Evolutionary conservation across 1,284 basidiomycete species (phyloP).

Genomic region (Cryptococcus sp.): DNA sequence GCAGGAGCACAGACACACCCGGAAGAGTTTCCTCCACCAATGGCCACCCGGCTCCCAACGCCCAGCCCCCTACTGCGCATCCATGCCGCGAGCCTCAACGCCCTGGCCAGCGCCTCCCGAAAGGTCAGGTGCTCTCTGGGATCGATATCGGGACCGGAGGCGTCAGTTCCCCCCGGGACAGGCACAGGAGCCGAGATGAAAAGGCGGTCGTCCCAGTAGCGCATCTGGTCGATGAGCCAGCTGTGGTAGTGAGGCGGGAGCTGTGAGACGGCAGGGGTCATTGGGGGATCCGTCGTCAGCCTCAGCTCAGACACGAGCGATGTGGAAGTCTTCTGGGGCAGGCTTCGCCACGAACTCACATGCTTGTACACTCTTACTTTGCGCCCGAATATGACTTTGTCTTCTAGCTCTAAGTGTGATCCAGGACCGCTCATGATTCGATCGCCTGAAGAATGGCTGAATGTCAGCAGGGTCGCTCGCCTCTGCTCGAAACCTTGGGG

Average conservation of each 20-base stretch:
- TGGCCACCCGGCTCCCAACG: conserved; percentile 31
- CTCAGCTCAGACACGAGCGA: too few species aligned
- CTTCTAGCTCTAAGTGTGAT: conserved; percentile 39
- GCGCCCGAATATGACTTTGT: conserved; percentile 26
- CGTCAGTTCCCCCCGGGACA: too few species aligned
- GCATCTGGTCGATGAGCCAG: too few species aligned
- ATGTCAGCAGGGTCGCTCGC: background rate
- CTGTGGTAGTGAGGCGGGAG: background rate
- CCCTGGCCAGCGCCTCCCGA: conserved; percentile 22
- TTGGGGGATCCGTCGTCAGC: too few species aligned
- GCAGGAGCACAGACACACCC: conserved; percentile 19
- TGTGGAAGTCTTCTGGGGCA: too few species aligned
- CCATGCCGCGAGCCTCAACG: conserved; percentile 28
- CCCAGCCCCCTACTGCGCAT: conserved; percentile 29
- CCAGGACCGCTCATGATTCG: conserved; percentile 35
- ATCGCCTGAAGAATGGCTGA: conserved; percentile 28
- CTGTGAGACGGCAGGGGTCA: background rate
- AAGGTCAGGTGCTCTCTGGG: conserved; percentile 28
- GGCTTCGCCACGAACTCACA: conserved; percentile 18
- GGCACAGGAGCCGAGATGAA: too few species aligned
- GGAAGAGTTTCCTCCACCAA: conserved; percentile 39
- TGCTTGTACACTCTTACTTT: conserved; percentile 37
- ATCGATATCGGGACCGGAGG: background rate
- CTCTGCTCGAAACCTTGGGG: background rate
- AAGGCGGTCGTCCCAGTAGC: too few species aligned